Evolutionary conservation across 2,329 filamentous ascomycete genomes (phyloP), one percentile per base, ranked within the genome.

Genomic region (Fusarium succisae): DNA sequence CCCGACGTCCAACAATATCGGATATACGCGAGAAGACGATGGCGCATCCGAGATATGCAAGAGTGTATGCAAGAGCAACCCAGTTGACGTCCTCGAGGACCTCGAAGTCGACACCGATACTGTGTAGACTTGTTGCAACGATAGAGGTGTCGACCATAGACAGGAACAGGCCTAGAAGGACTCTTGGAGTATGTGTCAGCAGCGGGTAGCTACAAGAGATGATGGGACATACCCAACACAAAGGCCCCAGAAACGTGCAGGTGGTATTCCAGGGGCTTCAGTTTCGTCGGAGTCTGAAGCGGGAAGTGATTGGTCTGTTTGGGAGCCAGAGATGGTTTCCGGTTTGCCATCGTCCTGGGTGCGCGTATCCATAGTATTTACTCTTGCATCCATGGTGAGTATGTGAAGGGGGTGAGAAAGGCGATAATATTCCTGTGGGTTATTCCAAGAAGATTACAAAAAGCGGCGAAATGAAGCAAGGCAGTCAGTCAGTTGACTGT

Each of bases 91-190:
- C 76, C 17, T 82, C 79, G 6, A 87, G 73, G 20, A 83, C 82
- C 17, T 83, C 63, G 53, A 91, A 88, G 8, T 91, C 87, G 22
- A 76, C 77, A 4, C 86, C 87, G 53, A 91, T 91, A n/a, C 83
- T 83, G 74, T 87, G 87, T 15, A 91, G 79, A 50, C 87, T 87
- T 18, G 89, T 91, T 3, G 89, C 88, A 3, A 91, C 87, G 43
- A 91, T 90, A 8, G 89, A 89, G 4, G 87, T 86, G 77, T 91
- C 89, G n/a, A 90, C 78, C 74, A 90, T 85, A 35, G 89, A 87
- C 54, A 91, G 83, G 60, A 90, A 88, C 2, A 91, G 83, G 7
- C 88, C 89, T 11, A 87, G 79, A 26, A 83, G 85, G 20, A 89
- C 80, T 22, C 87, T 90, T 63, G 24, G 35, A 9, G 15, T 20